Evolutionary conservation across 139 green algal genomes (phyloP).

Genomic region (Tetraselmis striata): DNA sequence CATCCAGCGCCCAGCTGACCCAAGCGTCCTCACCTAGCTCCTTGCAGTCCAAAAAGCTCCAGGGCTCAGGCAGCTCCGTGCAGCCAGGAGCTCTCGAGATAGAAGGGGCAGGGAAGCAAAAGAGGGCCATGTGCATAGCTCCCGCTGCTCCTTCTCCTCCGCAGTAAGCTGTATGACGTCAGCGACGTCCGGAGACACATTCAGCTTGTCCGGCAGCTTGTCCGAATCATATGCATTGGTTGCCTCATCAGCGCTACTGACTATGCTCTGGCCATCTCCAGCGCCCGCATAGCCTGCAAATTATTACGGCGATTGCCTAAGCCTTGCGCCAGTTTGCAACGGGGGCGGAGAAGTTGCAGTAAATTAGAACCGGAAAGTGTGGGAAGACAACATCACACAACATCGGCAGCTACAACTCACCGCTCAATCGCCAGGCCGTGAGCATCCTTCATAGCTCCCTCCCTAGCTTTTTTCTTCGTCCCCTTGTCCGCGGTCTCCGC

Average conservation of each 20-base stretch:
- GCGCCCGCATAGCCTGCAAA: not conserved
- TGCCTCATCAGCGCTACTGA: not conserved
- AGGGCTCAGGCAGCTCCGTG: not conserved
- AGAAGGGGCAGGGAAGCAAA: not conserved
- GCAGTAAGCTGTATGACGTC: not conserved
- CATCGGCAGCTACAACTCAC: not conserved
- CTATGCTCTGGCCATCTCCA: not conserved
- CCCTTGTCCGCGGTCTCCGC: not conserved
- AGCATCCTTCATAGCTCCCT: not conserved
- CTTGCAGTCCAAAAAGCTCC: not conserved
- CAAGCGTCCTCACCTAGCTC: not conserved
- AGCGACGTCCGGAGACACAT: not conserved
- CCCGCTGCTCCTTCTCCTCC: not conserved
- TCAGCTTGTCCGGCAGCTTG: not conserved
- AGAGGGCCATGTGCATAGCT: not conserved
- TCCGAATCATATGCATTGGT: not conserved
- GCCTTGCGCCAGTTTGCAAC: not conserved
- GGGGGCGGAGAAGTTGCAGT: not conserved
- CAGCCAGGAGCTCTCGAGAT: not conserved
- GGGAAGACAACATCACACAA: not conserved
- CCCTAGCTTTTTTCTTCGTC: not conserved
- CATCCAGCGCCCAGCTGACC: not conserved
- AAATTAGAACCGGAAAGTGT: slow-evolving; percentile 1
- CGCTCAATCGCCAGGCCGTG: not conserved
- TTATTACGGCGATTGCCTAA: slow-evolving; percentile 1